These are phyloP conservation scores for Ceratobasidium sp. DNA, from an alignment of 1,284 basidiomycete genomes.

Conservation along the genomic window DNA sequence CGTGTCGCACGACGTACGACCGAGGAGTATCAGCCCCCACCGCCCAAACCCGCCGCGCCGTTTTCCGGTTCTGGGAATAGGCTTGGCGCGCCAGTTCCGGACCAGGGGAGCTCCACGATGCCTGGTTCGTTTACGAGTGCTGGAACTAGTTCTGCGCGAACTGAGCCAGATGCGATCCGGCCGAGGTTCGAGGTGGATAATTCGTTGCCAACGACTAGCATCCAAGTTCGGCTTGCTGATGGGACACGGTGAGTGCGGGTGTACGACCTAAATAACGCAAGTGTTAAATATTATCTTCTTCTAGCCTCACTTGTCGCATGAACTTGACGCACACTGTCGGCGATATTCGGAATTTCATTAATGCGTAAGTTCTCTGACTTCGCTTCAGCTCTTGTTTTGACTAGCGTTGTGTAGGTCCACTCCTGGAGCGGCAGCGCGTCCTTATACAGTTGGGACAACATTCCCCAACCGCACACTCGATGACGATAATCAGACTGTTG, in stretches of 20 bases:
- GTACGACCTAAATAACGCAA: constrained; percentile 22
- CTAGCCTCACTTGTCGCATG: constrained; percentile 86
- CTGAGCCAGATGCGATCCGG: constrained; percentile 60
- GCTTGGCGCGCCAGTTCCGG: constrained; percentile 77
- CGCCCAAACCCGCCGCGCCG: constrained; percentile 62
- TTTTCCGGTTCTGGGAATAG: constrained; percentile 87
- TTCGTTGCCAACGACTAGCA: constrained; percentile 83
- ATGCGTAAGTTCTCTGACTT: constrained; percentile 74
- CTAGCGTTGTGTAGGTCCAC: constrained; percentile 68
- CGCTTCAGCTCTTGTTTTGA: constrained; percentile 34
- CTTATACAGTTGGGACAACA: constrained; percentile 82
- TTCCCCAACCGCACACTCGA: constrained; percentile 86
- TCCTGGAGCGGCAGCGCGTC: constrained; percentile 73
- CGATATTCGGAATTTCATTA: constrained; percentile 89
- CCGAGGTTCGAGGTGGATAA: constrained; percentile 86
- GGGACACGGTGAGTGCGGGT: constrained; percentile 77
- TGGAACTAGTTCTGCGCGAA: constrained; percentile 52
- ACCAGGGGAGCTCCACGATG: constrained; percentile 53
- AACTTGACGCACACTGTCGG: constrained; percentile 92
- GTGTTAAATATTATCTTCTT: neutral
- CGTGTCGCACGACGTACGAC: constrained; percentile 79
- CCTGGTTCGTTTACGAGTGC: constrained; percentile 45
- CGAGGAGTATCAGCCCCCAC: constrained; percentile 77
- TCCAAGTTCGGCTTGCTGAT: constrained; percentile 93
- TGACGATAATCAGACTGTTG: constrained; percentile 76